Evolutionary conservation across 192 early-diverging fungal species (phyloP), one percentile per base, ranked within the genome.

Genomic region (Coemansia sp.): DNA sequence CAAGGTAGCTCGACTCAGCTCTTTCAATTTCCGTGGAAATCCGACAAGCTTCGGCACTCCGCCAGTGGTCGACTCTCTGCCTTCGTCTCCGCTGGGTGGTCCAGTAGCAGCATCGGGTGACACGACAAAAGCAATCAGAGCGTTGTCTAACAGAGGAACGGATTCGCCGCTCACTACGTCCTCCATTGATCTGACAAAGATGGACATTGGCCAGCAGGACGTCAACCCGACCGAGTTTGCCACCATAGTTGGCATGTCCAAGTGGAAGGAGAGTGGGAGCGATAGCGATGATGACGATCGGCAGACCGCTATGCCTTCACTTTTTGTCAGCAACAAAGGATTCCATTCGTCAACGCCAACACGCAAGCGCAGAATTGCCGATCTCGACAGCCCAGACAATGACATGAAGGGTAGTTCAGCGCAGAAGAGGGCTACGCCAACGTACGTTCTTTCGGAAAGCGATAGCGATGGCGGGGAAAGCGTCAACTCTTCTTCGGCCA

Each of bases 11-110:
- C 71, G 77, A 0, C 66, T 80, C 13, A 69, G 69, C 49, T 80
- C 78, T 17, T 72, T 80, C 56, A 74, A 66, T 56, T 80, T 71
- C 34, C 63, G 65, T 29, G 73, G 63, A 34, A 36, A 33, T 33
- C 43, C 60, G 55, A 32, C 41, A 42, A 13, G 15, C 34, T 22
- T 45, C 42, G 1, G 58, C 46, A 10, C 29, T 19, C 25, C 50
- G 15, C 10, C 29, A n/a, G 40, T 19, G 34, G 36, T 29, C 10
- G 52, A 53, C 34, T 66, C 64, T 32, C 23, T 59, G 42, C 59
- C 66, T 8, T 67, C 66, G 15, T 67, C 66, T 42, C 66, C 66
- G 20, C 36, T 36, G 29, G 29, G 29, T 29, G 29, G 29, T 29
- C 29, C 29, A 29, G 29, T 29, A 29, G 3, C 29, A 29, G 3